phyloP scores from a whole-genome alignment of 148 eudicot species.

The Amaranthus palmeri region DNA sequence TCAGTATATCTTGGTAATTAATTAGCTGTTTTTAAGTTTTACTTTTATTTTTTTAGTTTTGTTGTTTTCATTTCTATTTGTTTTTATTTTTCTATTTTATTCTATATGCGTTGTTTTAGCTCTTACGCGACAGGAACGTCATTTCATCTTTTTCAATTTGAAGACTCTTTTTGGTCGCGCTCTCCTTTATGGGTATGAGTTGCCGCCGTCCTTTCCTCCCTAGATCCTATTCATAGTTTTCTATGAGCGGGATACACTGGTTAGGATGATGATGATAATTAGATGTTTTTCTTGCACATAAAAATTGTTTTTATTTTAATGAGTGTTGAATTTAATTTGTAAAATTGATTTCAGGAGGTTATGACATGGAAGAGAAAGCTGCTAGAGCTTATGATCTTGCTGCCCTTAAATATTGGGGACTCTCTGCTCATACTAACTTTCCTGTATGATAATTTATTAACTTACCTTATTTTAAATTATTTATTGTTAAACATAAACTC shows the following conservation, averaged over 20 bases:
- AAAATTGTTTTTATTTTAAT: no score
- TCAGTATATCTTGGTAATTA: slow-evolving; percentile 94
- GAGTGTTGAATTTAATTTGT: no score
- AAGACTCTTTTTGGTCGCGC: no score
- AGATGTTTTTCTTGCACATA: no score
- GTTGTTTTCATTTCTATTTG: neutral
- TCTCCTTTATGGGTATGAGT: no score
- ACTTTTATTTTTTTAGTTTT: neutral
- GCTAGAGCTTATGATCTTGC: slow-evolving; percentile 94
- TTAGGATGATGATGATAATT: no score
- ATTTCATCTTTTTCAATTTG: no score
- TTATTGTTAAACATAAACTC: no score
- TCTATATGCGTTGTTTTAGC: slow-evolving; percentile 1
- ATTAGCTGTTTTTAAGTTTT: neutral
- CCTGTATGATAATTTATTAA: slow-evolving; percentile 36
- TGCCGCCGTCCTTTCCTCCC: no score
- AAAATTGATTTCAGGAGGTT: slow-evolving; percentile 50
- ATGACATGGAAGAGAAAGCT: slow-evolving; percentile 95
- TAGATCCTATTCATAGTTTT: no score
- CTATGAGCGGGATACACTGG: no score
- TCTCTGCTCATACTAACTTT: slow-evolving; percentile 77
- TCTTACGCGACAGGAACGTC: no score
- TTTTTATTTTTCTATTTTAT: neutral
- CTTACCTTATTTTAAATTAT: neutral
- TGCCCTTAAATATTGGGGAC: slow-evolving; percentile 90